A percentile compares a stretch with the other conserved stretches of the same genome.
These are phyloP conservation scores for Starmerella etchellsii DNA, from an alignment of 805 yeast genomes.

Conservation along the genomic window DNA sequence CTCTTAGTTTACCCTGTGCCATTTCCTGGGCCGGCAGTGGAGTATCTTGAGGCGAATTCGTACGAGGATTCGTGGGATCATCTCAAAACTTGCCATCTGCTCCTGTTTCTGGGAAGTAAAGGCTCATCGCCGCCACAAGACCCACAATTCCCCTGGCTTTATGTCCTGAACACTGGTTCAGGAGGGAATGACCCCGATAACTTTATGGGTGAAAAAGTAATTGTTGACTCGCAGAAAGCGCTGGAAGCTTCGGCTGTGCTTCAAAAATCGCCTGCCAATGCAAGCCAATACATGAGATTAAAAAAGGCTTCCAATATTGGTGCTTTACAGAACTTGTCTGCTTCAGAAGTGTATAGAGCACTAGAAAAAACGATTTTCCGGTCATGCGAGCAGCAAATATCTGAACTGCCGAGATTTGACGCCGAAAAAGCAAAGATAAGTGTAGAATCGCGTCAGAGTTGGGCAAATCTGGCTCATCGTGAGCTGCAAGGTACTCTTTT, in stretches of 20 bases:
- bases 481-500: conserved; percentile 28
- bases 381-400: conserved; percentile 24
- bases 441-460: conserved; percentile 19
- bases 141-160: conserved; percentile 18
- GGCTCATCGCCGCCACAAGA: background rate
- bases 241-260: conserved; percentile 20
- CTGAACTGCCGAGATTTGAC: background rate
- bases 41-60: conserved; percentile 25
- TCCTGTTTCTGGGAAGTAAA: conserved; percentile 8
- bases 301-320: conserved; percentile 21
- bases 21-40: conserved; percentile 20
- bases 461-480: conserved; percentile 30
- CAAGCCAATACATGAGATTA: conserved; percentile 18
- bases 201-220: background rate
- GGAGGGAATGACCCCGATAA: background rate
- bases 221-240: conserved; percentile 16
- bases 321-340: background rate
- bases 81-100: conserved; percentile 22
- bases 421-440: conserved; percentile 13
- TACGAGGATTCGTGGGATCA: conserved; percentile 23
- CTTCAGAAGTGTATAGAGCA: conserved; percentile 11
- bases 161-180: conserved; percentile 13
- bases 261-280: conserved; percentile 22
- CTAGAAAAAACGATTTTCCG: conserved; percentile 20
- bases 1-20: conserved; percentile 24